Base-by-base conservation (phyloP, 768 basidiomycete genomes). In the Ramaria sp. region DNA sequence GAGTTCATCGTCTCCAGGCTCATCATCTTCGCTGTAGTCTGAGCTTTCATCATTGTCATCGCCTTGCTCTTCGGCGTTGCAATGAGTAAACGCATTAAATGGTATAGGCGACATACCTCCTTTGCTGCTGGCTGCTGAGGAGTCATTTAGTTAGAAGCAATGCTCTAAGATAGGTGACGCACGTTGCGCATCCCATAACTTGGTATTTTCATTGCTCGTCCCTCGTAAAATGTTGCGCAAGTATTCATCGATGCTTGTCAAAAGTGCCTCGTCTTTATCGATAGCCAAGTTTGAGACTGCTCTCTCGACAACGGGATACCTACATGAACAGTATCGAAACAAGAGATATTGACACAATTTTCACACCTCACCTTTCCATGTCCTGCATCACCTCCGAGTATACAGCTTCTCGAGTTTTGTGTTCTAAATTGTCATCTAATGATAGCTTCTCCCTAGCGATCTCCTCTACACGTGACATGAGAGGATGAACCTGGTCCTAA, bases 331-430 rank as follows among this genome's bases (percentile, higher is more conserved):
- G 61, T 37, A 49, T 47, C 32, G 27, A 36, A 51, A 50, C 45
- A 37, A 45, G 34, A 36, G 32, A 4, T 28, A 54, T 47, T 22
- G 45, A 12, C 2, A 36, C 42, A 38, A 15, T 7, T 7, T n/a
- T 18, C 42, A 32, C 18, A 45, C 59, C 68, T 59, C 50, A 80
- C 85, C 84, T 75, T 65, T 85, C 82, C 27, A 88, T 70, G 62
- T 88, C 83, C 45, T 85, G 82, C 70, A 82, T 74, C 13, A 88
- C 67, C 59, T 86, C 85, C 55, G 74, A 69, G 58, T 78, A 70
- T n/a, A 78, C 68, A 9, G 66, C 65, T 1, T 83, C 81, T 45
- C 74, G 74, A 1, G 77, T 65, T 62, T 74, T 71, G 48, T 74
- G 73, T 13, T 76, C 70, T 44, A 85, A 63, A 58, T 77, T 76